Conservation (phyloP, 768 basidiomycete genomes). For the Calocybe indica region DNA sequence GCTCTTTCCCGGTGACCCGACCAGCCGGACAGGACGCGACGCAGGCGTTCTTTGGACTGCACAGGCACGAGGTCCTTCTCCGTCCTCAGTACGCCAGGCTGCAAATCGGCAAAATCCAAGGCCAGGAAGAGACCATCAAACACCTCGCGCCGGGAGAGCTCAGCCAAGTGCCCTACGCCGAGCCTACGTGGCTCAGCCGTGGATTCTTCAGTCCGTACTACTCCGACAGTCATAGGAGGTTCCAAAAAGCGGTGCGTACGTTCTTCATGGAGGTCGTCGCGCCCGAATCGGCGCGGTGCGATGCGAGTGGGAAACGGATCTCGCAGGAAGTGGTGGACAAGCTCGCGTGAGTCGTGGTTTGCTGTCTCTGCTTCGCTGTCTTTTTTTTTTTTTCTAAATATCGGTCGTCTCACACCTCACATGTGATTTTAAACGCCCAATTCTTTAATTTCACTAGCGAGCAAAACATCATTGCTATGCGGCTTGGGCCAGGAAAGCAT, state of each 20-base stretch:
- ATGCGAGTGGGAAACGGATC: slow-evolving; percentile 84
- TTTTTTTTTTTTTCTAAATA: neutral
- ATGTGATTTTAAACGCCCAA: no score
- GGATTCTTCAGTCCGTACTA: slow-evolving; percentile 78
- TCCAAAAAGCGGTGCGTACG: slow-evolving; percentile 70
- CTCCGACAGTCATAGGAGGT: slow-evolving; percentile 62
- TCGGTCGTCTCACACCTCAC: neutral
- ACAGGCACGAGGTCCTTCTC: slow-evolving; percentile 74
- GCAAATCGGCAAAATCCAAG: slow-evolving; percentile 57
- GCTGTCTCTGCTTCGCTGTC: neutral
- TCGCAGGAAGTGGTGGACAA: slow-evolving; percentile 81
- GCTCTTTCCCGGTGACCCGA: neutral
- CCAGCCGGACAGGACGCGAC: slow-evolving; percentile 75
- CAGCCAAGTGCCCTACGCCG: slow-evolving; percentile 78
- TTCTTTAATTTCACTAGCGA: slow-evolving; percentile 37
- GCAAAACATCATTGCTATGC: slow-evolving; percentile 80
- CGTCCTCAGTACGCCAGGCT: slow-evolving; percentile 69
- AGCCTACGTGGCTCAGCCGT: slow-evolving; percentile 72
- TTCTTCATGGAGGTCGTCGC: slow-evolving; percentile 73
- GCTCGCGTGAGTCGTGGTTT: slow-evolving; percentile 54
- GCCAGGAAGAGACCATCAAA: slow-evolving; percentile 51
- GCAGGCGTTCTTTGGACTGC: slow-evolving; percentile 78
- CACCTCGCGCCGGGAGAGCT: slow-evolving; percentile 53
- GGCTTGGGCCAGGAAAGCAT: slow-evolving; percentile 87
- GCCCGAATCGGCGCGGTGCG: slow-evolving; percentile 71